These are phyloP conservation scores for Suillus bovinus DNA, from an alignment of 768 basidiomycete genomes.

Conservation along the genomic window DNA sequence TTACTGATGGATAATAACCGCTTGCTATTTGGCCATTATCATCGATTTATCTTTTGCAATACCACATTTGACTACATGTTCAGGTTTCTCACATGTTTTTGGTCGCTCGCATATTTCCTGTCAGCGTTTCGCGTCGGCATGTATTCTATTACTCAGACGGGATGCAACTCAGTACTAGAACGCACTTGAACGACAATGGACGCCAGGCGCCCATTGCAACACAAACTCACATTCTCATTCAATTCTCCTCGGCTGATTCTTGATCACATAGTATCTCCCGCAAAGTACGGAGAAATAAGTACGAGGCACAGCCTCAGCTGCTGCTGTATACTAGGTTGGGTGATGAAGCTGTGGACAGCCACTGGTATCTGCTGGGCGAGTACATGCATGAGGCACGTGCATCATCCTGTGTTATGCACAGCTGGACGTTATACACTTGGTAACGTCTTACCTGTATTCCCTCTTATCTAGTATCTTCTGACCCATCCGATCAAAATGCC, in stretches of 20 bases:
- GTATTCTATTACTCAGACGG: no score
- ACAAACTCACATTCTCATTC: neutral
- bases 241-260: neutral
- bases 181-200: neutral
- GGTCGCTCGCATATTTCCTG: neutral
- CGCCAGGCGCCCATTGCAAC: neutral
- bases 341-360: neutral
- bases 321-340: neutral
- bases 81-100: neutral
- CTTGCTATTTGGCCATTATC: no score
- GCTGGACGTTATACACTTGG: neutral
- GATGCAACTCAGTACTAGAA: no score
- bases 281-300: neutral
- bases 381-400: neutral
- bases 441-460: neutral
- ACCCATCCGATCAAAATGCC: neutral
- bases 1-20: no score
- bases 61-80: no score
- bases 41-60: no score
- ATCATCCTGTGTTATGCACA: neutral
- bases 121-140: neutral
- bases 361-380: neutral
- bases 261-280: neutral
- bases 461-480: neutral
- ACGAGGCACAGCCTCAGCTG: no score